These are phyloP conservation scores for Sutorius australiensis DNA, from an alignment of 768 basidiomycete species.

Conservation along the genomic window DNA sequence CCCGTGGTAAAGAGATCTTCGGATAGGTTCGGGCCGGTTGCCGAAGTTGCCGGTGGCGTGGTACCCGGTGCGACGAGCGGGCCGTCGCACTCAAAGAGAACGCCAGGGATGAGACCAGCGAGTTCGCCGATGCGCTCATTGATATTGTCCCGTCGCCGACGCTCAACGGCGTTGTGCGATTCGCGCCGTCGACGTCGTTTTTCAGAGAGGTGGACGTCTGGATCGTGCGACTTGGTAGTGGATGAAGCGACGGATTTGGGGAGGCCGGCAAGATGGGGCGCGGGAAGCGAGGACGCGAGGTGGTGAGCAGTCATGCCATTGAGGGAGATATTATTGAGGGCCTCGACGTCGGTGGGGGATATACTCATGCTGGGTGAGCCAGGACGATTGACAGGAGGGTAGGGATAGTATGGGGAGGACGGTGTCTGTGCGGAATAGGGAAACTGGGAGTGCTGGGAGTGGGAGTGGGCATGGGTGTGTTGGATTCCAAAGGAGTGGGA, in stretches of 20 bases:
- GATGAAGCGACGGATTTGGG: slow-evolving; percentile 15
- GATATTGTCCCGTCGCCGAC: slow-evolving; percentile 85
- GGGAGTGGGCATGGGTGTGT: slow-evolving; percentile 29
- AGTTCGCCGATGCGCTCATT: slow-evolving; percentile 94
- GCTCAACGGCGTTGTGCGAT: slow-evolving; percentile 90
- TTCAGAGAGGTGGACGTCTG: slow-evolving; percentile 56
- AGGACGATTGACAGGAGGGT: slow-evolving; percentile 13
- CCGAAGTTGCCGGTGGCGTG: slow-evolving; percentile 9
- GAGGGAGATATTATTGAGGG: slow-evolving; percentile 20
- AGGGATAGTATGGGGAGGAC: slow-evolving; percentile 29
- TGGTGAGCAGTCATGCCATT: slow-evolving; percentile 18
- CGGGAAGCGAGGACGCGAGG: slow-evolving; percentile 19
- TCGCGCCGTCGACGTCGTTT: slow-evolving; percentile 79
- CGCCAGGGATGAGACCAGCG: slow-evolving; percentile 84
- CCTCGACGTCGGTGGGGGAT: slow-evolving; percentile 25
- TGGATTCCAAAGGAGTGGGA: slow-evolving; percentile 32
- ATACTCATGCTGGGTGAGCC: slow-evolving; percentile 22
- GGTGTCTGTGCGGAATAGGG: slow-evolving; percentile 28
- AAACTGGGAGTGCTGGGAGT: slow-evolving; percentile 22
- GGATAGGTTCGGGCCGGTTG: slow-evolving; percentile 6
- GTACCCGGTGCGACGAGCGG: slow-evolving; percentile 19
- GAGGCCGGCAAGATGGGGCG: slow-evolving; percentile 4
- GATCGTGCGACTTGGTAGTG: slow-evolving; percentile 11
- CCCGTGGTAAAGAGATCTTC: slow-evolving; percentile 24
- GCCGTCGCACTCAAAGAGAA: slow-evolving; percentile 62